Evolutionary conservation across 139 green algal genomes (phyloP).

Genomic region (Coccomyxa sp.): DNA sequence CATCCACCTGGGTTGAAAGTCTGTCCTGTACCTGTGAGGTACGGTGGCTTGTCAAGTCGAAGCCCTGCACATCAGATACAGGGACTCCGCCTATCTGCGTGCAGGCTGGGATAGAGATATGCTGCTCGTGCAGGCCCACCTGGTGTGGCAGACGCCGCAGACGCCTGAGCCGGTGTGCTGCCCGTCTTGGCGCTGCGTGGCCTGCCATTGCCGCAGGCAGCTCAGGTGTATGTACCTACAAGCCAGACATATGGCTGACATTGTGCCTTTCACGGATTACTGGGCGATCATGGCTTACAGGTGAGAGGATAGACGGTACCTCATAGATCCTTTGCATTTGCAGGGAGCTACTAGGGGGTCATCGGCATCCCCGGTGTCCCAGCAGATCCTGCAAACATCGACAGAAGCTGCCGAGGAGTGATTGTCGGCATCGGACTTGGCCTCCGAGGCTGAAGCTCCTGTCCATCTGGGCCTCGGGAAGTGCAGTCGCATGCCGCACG

Average conservation of each 20-base stretch:
- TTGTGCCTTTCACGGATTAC: not conserved
- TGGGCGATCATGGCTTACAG: not conserved
- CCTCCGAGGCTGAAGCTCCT: not conserved
- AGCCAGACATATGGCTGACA: not conserved
- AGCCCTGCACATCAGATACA: not conserved
- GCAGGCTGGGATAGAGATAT: too few species aligned
- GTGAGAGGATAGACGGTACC: not conserved
- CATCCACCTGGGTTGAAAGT: not conserved
- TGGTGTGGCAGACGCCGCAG: not conserved
- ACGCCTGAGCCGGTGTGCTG: not conserved
- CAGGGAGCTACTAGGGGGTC: not conserved
- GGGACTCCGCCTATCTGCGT: too few species aligned
- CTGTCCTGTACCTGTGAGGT: too few species aligned
- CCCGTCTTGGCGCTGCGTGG: too few species aligned
- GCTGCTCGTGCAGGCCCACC: too few species aligned
- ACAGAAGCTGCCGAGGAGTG: not conserved
- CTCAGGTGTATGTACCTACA: not conserved
- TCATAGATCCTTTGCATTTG: not conserved
- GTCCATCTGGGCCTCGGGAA: not conserved
- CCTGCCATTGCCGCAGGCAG: not conserved
- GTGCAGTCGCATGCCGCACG: not conserved
- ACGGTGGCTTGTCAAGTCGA: not conserved
- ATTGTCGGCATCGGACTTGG: not conserved
- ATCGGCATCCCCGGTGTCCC: not conserved
- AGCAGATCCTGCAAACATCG: not conserved